These are phyloP conservation scores for Mercurialis annua DNA, from an alignment of 345 rosid species.

Conservation along the genomic window DNA sequence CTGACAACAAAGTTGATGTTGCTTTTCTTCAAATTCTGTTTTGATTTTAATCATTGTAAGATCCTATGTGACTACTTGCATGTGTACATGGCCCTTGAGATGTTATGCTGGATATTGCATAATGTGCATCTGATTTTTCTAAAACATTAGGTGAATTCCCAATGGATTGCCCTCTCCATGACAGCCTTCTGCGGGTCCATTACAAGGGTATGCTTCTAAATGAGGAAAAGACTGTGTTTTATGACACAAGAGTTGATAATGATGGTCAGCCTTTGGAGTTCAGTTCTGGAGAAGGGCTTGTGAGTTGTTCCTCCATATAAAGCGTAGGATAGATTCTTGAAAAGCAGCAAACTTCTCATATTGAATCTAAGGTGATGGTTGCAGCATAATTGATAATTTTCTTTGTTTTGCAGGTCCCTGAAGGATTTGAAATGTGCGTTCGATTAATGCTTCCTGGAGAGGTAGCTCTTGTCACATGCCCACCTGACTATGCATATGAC, in stretches of 20 bases:
- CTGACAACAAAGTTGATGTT: too few relatives aligned
- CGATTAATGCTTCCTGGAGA: slow-evolving; percentile 97
- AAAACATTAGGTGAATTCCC: slow-evolving; percentile 83
- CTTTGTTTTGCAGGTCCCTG: slow-evolving; percentile 61
- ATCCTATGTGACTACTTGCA: not conserved
- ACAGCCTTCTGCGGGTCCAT: slow-evolving; percentile 47
- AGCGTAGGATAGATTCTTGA: not conserved
- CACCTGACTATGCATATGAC: slow-evolving; percentile 97
- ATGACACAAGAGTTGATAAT: slow-evolving; percentile 70
- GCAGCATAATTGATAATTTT: not conserved
- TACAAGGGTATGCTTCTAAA: slow-evolving; percentile 89
- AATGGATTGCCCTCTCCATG: slow-evolving; percentile 88
- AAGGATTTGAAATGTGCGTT: slow-evolving; percentile 96
- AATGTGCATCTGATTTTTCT: not conserved
- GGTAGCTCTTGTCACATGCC: slow-evolving; percentile 83
- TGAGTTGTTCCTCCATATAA: slow-evolving; percentile 36
- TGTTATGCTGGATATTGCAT: not conserved
- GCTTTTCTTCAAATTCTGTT: too few relatives aligned
- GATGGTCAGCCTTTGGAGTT: slow-evolving; percentile 83
- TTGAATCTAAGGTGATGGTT: not conserved
- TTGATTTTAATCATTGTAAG: too few relatives aligned
- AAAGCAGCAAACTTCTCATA: not conserved
- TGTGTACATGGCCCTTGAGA: not conserved
- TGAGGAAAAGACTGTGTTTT: slow-evolving; percentile 67
- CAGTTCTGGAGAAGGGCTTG: slow-evolving; percentile 93